These are phyloP conservation scores for Microbotryum scabiosae DNA, from an alignment of 1,284 basidiomycete genomes.

Conservation along the genomic window DNA sequence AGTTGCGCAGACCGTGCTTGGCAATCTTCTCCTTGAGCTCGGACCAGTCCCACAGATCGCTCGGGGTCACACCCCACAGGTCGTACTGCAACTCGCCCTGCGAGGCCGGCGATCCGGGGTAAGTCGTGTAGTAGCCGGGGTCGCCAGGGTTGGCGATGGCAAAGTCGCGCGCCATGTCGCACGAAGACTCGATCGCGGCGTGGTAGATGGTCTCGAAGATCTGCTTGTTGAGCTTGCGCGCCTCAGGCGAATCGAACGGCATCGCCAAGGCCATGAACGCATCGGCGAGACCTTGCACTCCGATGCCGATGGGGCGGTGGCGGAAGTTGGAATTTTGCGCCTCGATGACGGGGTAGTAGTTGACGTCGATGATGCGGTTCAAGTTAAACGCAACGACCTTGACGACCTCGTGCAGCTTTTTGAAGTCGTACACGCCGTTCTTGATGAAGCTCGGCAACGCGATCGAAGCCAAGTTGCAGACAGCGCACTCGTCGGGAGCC, in stretches of 20 bases:
- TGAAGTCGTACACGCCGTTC: conserved; percentile 51
- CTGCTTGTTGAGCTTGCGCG: conserved; percentile 81
- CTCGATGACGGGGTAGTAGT: conserved; percentile 85
- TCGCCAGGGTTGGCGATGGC: conserved; percentile 40
- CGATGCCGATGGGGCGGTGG: conserved; percentile 94
- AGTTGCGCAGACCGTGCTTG: conserved; percentile 82
- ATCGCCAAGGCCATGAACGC: conserved; percentile 95
- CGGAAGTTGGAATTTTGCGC: conserved; percentile 91
- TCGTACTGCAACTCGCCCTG: conserved; percentile 89
- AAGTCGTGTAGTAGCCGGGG: conserved; percentile 84
- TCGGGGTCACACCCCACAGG: conserved; percentile 88
- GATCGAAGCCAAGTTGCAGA: conserved; percentile 97
- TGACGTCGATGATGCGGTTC: conserved; percentile 88
- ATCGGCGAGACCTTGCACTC: conserved; percentile 97
- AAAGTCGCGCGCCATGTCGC: conserved; percentile 61
- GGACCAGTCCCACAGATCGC: conserved; percentile 92
- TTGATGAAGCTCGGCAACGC: conserved; percentile 62
- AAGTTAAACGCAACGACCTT: conserved; percentile 91
- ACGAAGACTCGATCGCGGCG: conserved; percentile 82
- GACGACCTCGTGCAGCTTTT: conserved; percentile 85
- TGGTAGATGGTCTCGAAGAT: conserved; percentile 99
- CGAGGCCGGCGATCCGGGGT: conserved; percentile 80
- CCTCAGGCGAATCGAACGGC: conserved; percentile 87
- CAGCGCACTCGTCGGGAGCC: conserved; percentile 93
- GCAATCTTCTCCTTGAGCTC: conserved; percentile 80